Conservation (phyloP, 176 grass and related monocot genomes). For the Thinopyrum elongatum region DNA sequence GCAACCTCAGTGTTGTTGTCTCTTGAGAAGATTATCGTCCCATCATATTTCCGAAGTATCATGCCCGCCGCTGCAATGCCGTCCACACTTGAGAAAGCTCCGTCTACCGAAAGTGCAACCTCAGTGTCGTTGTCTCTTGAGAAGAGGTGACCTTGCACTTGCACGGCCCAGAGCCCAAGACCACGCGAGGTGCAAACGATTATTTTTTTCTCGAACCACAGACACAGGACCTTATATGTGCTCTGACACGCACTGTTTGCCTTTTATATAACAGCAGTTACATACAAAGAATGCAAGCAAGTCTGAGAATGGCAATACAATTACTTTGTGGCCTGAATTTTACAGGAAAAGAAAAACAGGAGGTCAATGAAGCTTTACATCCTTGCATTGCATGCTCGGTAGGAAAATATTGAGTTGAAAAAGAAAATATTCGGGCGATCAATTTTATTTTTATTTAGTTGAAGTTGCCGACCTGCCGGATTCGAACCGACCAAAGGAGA, state of each 20-base stretch:
- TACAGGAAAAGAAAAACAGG: background rate
- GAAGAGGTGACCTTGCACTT: background rate
- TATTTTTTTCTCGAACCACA: too few species aligned
- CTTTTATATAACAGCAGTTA: background rate
- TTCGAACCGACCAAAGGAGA: slow-evolving; percentile 51
- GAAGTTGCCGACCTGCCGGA: slow-evolving; percentile 39
- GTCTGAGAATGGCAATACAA: background rate
- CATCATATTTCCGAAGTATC: too few species aligned
- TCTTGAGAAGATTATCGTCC: too few species aligned
- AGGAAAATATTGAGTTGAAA: too few species aligned
- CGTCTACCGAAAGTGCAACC: too few species aligned
- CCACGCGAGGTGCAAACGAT: background rate
- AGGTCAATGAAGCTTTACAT: background rate
- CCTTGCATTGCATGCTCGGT: background rate
- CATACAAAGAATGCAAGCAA: background rate
- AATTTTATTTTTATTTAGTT: background rate
- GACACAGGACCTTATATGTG: too few species aligned
- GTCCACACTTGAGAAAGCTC: too few species aligned
- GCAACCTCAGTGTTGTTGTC: too few species aligned
- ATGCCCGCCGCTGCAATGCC: too few species aligned
- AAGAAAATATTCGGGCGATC: background rate
- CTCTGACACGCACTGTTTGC: background rate
- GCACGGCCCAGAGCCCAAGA: background rate
- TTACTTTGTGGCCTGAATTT: background rate
- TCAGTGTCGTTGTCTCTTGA: too few species aligned